A percentile compares a stretch with the other conserved stretches of the same genome.
These are phyloP conservation scores for Ambrosia hybrid DNA, from an alignment of 140 eudicot genomes.

Conservation along the genomic window DNA sequence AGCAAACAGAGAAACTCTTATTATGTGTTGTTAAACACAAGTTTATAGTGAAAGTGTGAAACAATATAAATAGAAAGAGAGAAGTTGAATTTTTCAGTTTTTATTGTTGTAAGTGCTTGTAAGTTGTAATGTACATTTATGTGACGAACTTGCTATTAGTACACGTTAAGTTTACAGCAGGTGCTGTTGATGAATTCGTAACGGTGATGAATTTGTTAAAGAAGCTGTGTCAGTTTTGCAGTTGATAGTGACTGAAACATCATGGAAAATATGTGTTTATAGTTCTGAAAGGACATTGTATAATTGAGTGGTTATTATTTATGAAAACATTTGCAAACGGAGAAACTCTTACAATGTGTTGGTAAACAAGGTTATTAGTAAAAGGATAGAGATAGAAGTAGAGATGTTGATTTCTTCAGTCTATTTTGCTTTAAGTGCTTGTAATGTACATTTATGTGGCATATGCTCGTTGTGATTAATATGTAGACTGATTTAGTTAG, in stretches of 20 bases:
- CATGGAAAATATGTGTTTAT: too few relatives aligned
- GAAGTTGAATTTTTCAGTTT: too few relatives aligned
- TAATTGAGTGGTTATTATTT: background rate
- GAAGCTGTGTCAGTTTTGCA: too few relatives aligned
- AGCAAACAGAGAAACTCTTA: background rate
- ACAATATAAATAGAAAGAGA: too few relatives aligned
- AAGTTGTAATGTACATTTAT: background rate
- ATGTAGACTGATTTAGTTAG: constrained; percentile 5
- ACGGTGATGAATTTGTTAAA: too few relatives aligned
- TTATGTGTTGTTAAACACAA: background rate
- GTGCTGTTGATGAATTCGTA: background rate
- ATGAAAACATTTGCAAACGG: background rate
- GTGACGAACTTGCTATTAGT: background rate
- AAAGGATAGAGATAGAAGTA: constrained; percentile 6
- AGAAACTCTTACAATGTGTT: background rate
- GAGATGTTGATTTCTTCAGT: background rate
- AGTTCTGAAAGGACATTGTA: background rate
- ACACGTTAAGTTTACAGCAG: too few relatives aligned
- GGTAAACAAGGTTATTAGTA: constrained; percentile 4
- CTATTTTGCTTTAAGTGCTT: background rate
- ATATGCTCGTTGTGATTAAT: background rate
- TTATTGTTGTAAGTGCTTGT: background rate
- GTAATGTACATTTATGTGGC: constrained; percentile 14
- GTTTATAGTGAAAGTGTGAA: too few relatives aligned
- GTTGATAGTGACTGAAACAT: too few relatives aligned